These are phyloP conservation scores for Paecilomyces formosus DNA, from an alignment of 2,329 filamentous ascomycete species.

Conservation along the genomic window DNA sequence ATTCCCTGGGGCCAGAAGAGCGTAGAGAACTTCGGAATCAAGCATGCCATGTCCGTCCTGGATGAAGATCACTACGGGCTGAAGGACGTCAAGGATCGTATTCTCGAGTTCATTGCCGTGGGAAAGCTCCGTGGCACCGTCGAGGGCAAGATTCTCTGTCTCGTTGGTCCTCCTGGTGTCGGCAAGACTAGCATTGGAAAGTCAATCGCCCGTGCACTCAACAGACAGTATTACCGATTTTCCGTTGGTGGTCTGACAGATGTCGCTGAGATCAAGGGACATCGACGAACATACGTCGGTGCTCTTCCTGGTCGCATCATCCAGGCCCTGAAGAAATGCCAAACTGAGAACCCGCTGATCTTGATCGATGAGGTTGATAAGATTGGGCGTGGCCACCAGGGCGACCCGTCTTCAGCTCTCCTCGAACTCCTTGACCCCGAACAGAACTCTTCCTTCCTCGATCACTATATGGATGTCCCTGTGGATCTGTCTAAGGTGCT, in stretches of 20 bases:
- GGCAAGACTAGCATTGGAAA: slow-evolving; percentile 99
- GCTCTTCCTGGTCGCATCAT: slow-evolving; percentile 94
- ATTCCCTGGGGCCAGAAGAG: slow-evolving; percentile 96
- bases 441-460: slow-evolving; percentile 93
- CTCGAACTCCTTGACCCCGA: slow-evolving; percentile 92
- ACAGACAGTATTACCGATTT: slow-evolving; percentile 96
- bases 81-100: slow-evolving; percentile 97
- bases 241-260: slow-evolving; percentile 95
- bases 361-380: slow-evolving; percentile 98
- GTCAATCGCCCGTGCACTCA: slow-evolving; percentile 88
- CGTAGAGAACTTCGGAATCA: slow-evolving; percentile 92
- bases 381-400: slow-evolving; percentile 92
- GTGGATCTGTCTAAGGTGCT: slow-evolving; percentile 96
- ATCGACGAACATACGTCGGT: slow-evolving; percentile 91
- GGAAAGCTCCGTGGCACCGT: slow-evolving; percentile 95
- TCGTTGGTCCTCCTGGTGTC: slow-evolving; percentile 93
- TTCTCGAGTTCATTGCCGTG: slow-evolving; percentile 95
- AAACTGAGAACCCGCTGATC: slow-evolving; percentile 95
- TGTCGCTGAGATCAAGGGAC: slow-evolving; percentile 97
- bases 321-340: slow-evolving; percentile 96
- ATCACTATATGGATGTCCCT: slow-evolving; percentile 97
- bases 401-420: slow-evolving; percentile 88
- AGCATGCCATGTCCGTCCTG: slow-evolving; percentile 80
- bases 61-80: slow-evolving; percentile 96
- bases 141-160: slow-evolving; percentile 96